Evolutionary conservation across 2,329 filamentous ascomycete species (phyloP).

Genomic region (Curvularia hawaiiensis): DNA sequence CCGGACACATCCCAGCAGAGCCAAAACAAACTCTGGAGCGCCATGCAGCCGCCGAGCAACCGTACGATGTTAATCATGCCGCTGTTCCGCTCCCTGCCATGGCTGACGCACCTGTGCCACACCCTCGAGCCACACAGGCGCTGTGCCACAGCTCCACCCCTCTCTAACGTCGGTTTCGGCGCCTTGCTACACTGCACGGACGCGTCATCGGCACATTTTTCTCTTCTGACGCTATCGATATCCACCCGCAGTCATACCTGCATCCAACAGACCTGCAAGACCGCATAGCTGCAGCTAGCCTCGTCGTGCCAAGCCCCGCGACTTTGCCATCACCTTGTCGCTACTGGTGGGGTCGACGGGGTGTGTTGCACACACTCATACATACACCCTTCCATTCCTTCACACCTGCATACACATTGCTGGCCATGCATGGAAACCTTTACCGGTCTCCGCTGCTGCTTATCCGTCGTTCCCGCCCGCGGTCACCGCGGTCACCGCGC

Average conservation of each 20-base stretch:
- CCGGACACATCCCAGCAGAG: background rate
- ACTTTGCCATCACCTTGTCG: background rate
- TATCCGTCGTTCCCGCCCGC: background rate
- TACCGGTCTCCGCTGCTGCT: background rate
- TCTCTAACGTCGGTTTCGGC: background rate
- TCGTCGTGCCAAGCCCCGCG: background rate
- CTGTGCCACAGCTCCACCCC: conserved; percentile 1
- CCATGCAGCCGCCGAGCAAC: background rate
- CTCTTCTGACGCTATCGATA: conserved; percentile 1
- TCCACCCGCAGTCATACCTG: conserved; percentile 4
- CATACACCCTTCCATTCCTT: background rate
- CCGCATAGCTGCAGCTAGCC: background rate
- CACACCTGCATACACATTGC: background rate
- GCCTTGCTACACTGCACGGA: background rate
- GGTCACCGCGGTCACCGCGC: background rate
- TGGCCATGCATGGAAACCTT: background rate
- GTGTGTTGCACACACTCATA: conserved; percentile 1
- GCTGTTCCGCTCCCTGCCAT: background rate
- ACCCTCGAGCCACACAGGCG: conserved; percentile 3
- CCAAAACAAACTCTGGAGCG: background rate
- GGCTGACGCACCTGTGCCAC: conserved; percentile 6
- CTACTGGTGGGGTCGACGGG: background rate
- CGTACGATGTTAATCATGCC: background rate
- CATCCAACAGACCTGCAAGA: background rate
- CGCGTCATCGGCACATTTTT: background rate